Conservation (phyloP, 345 rosid genomes). For the Arabidopsis suecica region DNA sequence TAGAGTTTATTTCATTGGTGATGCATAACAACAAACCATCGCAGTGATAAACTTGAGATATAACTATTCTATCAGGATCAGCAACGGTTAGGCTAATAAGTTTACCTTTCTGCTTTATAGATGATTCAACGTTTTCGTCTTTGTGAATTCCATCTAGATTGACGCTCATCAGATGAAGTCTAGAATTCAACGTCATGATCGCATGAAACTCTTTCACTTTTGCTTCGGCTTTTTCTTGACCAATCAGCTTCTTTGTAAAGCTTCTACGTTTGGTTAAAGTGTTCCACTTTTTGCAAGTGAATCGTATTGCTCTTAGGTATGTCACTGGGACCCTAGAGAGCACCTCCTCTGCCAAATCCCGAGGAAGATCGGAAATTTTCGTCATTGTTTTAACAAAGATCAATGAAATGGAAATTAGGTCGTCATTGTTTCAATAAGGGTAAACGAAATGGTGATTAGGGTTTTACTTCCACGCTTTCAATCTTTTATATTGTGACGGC, state of each 20-base stretch:
- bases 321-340: conserved; percentile 10
- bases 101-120: not conserved
- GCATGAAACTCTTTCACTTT: not conserved
- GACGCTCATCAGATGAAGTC: not conserved
- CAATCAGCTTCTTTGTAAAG: conserved; percentile 13
- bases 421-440: not conserved
- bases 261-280: not conserved
- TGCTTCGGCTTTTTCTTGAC: not conserved
- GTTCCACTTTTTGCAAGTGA: conserved; percentile 13
- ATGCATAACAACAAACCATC: conserved; percentile 19
- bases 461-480: not conserved
- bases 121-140: not conserved
- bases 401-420: not conserved
- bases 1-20: not conserved
- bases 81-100: not conserved
- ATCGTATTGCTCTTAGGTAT: not conserved
- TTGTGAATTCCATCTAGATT: not conserved
- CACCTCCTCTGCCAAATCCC: conserved; percentile 1
- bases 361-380: not conserved
- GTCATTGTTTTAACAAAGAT: conserved; percentile 13
- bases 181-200: not conserved
- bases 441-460: not conserved
- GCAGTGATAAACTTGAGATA: not conserved
- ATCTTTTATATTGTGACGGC: not conserved
- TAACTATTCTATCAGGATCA: too few relatives aligned